Evolutionary conservation across 75 land plant species (phyloP).

Genomic region (Cunninghamia lanceolata): DNA sequence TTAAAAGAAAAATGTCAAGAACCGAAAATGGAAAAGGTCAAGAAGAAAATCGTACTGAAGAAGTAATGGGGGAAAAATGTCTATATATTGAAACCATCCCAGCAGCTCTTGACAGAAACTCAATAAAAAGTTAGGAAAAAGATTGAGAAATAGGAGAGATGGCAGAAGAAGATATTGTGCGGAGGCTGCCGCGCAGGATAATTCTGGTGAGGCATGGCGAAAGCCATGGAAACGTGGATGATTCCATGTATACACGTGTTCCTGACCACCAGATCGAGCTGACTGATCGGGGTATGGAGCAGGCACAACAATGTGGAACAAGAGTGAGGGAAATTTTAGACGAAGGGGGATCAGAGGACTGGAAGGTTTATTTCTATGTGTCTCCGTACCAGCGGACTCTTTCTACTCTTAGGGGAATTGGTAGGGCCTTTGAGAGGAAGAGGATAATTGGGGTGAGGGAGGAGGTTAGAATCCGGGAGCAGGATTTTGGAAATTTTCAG

Average conservation of each 20-base stretch:
- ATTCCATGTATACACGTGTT: constrained; percentile 44
- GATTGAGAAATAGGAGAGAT: neutral
- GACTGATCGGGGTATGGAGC: constrained; percentile 45
- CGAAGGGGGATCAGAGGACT: constrained; percentile 22
- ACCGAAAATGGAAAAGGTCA: no score
- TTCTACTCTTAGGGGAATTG: constrained; percentile 69
- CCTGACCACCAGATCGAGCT: constrained; percentile 77
- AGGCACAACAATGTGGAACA: constrained; percentile 58
- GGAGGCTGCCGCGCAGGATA: constrained; percentile 60
- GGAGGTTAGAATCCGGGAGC: constrained; percentile 86
- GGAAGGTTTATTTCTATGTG: constrained; percentile 89
- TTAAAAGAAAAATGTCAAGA: no score
- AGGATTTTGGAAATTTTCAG: constrained; percentile 98
- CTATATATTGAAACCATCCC: no score
- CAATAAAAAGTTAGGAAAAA: no score
- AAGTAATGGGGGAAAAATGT: no score
- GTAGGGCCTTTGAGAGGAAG: constrained; percentile 54
- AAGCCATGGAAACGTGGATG: constrained; percentile 74
- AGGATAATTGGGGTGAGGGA: constrained; percentile 75
- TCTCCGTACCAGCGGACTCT: constrained; percentile 86
- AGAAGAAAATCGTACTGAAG: no score
- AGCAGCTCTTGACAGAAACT: no score
- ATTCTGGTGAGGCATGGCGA: constrained; percentile 90
- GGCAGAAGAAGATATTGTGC: constrained; percentile 9
- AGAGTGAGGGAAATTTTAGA: constrained; percentile 36